Conservation (phyloP, 305 asterid genomes). For the Solanum chacoense region DNA sequence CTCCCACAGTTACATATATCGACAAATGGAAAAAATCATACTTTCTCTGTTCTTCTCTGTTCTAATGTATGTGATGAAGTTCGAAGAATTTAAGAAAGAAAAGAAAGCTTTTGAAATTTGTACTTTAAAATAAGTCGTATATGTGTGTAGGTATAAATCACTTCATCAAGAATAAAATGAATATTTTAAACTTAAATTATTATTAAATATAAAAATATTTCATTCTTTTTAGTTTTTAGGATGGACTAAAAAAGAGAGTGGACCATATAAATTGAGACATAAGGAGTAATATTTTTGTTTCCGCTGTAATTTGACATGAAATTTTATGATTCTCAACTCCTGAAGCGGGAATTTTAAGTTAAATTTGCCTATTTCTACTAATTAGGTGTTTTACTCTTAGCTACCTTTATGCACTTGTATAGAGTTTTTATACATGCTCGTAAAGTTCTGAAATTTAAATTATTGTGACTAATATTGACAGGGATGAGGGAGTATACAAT, state of each 20-base stretch:
- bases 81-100: background rate
- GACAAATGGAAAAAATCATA: background rate
- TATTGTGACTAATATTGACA: background rate
- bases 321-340: background rate
- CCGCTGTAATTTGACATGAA: background rate
- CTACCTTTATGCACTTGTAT: background rate
- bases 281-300: background rate
- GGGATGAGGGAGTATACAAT: slow-evolving; percentile 17
- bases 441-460: background rate
- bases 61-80: background rate
- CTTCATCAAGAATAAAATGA: background rate
- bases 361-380: background rate
- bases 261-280: background rate
- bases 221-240: background rate
- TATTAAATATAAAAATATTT: background rate
- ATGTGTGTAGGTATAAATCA: background rate
- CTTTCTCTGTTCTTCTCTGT: no score
- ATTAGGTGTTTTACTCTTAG: background rate
- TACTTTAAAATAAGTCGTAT: background rate
- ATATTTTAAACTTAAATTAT: background rate
- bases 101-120: background rate
- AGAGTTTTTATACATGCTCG: background rate
- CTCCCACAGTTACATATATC: background rate
- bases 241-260: background rate
- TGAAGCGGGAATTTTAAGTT: background rate